Evolutionary conservation across 257 asterid species (phyloP), one percentile per base, ranked within the genome.

Genomic region (Apocynum venetum): DNA sequence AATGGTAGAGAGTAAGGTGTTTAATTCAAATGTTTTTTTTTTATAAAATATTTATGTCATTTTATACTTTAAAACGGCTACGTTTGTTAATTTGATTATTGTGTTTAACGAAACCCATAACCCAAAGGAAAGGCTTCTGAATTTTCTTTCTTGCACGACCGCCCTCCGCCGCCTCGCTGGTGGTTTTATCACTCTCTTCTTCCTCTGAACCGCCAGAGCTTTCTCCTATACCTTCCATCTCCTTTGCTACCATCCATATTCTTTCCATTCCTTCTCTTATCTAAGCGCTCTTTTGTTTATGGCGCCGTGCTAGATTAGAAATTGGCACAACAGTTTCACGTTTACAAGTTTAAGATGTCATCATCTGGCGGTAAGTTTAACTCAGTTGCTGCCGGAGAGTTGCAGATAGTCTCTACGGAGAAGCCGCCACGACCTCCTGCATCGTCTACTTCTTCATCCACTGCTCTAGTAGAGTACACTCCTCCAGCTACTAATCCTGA

Each of bases 391-490:
- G 93, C 89, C 51, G 92, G 96, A 40, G 93, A 88, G 40, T 44
- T 89, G 80, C 97, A 89, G 88, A 0, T 93, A 78, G 97, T 93
- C 67, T 60, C 90, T 59, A 88, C 71, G 57, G 92, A 85, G 64
- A 85, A 79, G 84, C 81, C 91, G 13, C 94, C 92, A 46, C 97
- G 90, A 36, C 89, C 87, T 11, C 89, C 87, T 49, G 86, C 86
- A 15, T 73, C 72, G 9, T 78, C 84, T 57, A n/a, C 85, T 36
- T 63, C 91, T 46, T 83, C 93, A 6, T 86, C 97, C 49, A 84
- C 90, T 2, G 95, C 97, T 6, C 80, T 92, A 40, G 97, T 92
- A 41, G 96, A 91, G 86, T 91, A 90, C 79, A 83, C 87, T 47
- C 87, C 97, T 13, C 92, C 96, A 1, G 81, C 83, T 4, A 81